phyloP scores from a whole-genome alignment of 2,329 filamentous ascomycete genomes.

The Phialemonium atrogriseum region DNA sequence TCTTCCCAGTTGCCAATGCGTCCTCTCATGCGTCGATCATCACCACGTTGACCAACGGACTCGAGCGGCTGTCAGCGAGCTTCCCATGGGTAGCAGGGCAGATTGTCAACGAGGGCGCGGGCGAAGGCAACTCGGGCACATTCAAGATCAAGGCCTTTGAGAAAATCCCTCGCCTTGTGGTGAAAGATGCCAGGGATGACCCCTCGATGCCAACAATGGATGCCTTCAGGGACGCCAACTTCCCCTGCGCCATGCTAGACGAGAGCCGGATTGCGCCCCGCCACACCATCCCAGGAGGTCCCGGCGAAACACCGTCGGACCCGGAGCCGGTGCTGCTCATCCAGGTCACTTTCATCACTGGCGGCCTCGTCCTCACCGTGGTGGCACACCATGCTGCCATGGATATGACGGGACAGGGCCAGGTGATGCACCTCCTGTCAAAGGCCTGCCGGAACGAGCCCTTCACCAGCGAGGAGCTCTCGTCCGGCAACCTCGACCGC shows the following conservation, averaged over 20 bases:
- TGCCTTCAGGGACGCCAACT: constrained; percentile 25
- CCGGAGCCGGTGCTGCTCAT: constrained; percentile 33
- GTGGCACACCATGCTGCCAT: constrained; percentile 38
- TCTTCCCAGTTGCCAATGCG: constrained; percentile 23
- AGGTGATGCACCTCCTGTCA: constrained; percentile 35
- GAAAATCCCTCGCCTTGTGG: constrained; percentile 22
- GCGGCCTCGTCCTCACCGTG: constrained; percentile 41
- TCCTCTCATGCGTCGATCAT: constrained; percentile 16
- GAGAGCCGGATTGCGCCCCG: constrained; percentile 32
- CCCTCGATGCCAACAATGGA: constrained; percentile 26
- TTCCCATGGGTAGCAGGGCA: constrained; percentile 42
- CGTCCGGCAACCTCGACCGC: constrained; percentile 31
- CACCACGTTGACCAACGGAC: constrained; percentile 23
- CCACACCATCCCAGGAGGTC: constrained; percentile 26
- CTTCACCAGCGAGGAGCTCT: constrained; percentile 36
- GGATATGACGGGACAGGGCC: constrained; percentile 41
- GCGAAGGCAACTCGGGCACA: constrained; percentile 18
- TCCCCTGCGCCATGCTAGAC: constrained; percentile 40
- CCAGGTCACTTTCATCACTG: constrained; percentile 38
- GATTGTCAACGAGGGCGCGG: constrained; percentile 24
- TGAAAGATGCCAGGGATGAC: constrained; percentile 34
- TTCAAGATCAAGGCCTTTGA: constrained; percentile 30
- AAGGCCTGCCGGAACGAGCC: constrained; percentile 37
- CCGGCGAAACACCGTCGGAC: constrained; percentile 16
- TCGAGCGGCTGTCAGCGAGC: constrained; percentile 24